These are phyloP conservation scores for Thinopyrum elongatum DNA, from an alignment of 176 grass and related monocot genomes.

Conservation along the genomic window DNA sequence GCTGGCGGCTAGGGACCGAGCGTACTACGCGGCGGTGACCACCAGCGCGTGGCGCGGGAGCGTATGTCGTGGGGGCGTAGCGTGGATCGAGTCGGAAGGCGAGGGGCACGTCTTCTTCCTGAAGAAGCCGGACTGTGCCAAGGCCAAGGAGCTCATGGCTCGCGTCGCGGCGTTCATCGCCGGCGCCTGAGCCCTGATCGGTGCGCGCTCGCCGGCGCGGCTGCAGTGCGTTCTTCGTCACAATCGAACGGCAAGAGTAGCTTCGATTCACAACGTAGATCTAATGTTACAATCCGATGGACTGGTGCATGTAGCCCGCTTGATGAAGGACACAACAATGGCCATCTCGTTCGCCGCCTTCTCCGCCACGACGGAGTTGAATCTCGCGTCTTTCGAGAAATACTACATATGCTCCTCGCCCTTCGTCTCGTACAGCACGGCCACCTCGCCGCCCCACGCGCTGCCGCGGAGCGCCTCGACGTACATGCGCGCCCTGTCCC, in stretches of 20 bases:
- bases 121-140: constrained; percentile 18
- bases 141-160: constrained; percentile 34
- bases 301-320: background rate
- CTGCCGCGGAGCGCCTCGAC: constrained; percentile 44
- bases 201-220: too few relatives aligned
- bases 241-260: background rate
- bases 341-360: constrained; percentile 16
- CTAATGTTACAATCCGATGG: background rate
- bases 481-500: constrained; percentile 47
- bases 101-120: constrained; percentile 57
- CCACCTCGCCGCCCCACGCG: constrained; percentile 51
- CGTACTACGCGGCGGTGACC: constrained; percentile 39
- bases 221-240: background rate
- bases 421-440: constrained; percentile 30
- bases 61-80: constrained; percentile 33
- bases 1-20: constrained; percentile 21
- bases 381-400: background rate
- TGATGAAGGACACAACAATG: constrained; percentile 27
- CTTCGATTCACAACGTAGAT: background rate
- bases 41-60: constrained; percentile 19
- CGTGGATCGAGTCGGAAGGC: constrained; percentile 46
- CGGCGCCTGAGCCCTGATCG: background rate
- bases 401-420: constrained; percentile 41
- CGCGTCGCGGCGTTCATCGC: constrained; percentile 29
- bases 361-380: background rate